Percentiles rank a stretch among this genome's conserved stretches.
Evolutionary conservation across 257 asterid genomes (phyloP).

Genomic region (Solanum rostratum): DNA sequence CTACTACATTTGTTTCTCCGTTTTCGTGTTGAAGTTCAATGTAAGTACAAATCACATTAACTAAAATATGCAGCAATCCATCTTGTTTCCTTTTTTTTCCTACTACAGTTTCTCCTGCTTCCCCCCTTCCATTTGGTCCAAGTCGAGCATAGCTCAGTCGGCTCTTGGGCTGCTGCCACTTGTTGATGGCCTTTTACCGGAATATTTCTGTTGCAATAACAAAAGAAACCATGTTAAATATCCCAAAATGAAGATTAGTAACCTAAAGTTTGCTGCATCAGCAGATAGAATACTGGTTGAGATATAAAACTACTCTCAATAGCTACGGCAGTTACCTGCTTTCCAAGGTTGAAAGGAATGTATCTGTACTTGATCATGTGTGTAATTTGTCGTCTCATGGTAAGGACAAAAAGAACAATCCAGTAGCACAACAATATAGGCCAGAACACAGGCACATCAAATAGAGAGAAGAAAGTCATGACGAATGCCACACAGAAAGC

Average conservation of each 20-base stretch:
- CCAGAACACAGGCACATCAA: constrained; percentile 95
- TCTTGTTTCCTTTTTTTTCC: neutral
- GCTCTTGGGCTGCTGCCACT: constrained; percentile 46
- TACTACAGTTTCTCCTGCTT: neutral
- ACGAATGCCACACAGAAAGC: constrained; percentile 68
- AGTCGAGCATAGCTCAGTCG: constrained; percentile 33
- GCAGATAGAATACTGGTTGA: neutral
- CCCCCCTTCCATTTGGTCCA: neutral
- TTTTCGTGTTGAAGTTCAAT: constrained; percentile 6
- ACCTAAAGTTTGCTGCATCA: neutral
- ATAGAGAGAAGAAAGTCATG: constrained; percentile 82
- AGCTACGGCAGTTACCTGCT: constrained; percentile 45
- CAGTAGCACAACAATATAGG: constrained; percentile 82
- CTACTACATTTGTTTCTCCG: neutral
- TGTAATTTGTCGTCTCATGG: constrained; percentile 87
- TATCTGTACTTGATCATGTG: constrained; percentile 91
- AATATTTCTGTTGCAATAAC: constrained; percentile 50
- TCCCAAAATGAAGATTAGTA: neutral
- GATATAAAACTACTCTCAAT: neutral
- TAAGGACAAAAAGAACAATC: constrained; percentile 71
- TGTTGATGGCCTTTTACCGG: constrained; percentile 47
- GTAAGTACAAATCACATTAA: constrained; percentile 33
- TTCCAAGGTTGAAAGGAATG: constrained; percentile 71
- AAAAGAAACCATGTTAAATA: neutral
- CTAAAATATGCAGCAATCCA: constrained; percentile 14